Conservation (phyloP, 179 eudicot species). For the Vitellaria paradoxa region DNA sequence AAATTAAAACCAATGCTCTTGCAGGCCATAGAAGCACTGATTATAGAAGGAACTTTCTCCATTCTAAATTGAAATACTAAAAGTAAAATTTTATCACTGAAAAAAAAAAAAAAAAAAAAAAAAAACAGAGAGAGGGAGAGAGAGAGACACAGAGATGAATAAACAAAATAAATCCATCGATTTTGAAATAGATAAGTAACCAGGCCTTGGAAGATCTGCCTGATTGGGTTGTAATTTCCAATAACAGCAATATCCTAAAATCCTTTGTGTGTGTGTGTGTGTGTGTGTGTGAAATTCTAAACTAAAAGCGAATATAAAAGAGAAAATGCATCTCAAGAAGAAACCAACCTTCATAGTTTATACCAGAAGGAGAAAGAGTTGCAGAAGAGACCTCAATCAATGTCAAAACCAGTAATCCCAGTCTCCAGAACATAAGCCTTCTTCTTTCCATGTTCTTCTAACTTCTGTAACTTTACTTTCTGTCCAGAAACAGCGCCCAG, state of each 20-base stretch:
- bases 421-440: slow-evolving; percentile 26
- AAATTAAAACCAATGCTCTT: background rate
- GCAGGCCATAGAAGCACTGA: background rate
- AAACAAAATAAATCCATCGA: no score
- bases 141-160: no score
- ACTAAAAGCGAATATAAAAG: background rate
- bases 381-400: slow-evolving; percentile 39
- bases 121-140: background rate
- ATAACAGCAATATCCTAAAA: no score
- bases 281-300: no score
- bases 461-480: slow-evolving; percentile 5
- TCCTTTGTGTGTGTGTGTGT: background rate
- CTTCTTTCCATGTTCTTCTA: slow-evolving; percentile 37
- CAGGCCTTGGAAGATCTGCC: no score
- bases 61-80: background rate
- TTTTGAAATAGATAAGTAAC: no score
- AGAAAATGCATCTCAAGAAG: background rate
- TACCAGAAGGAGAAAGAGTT: slow-evolving; percentile 63
- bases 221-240: no score
- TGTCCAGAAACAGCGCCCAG: background rate
- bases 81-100: background rate
- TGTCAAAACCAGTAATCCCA: slow-evolving; percentile 38
- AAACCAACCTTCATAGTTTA: slow-evolving; percentile 65
- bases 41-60: background rate
- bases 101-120: background rate